Conservation (phyloP, 352 stramenopile species). For the Phytophthora quininea region DNA sequence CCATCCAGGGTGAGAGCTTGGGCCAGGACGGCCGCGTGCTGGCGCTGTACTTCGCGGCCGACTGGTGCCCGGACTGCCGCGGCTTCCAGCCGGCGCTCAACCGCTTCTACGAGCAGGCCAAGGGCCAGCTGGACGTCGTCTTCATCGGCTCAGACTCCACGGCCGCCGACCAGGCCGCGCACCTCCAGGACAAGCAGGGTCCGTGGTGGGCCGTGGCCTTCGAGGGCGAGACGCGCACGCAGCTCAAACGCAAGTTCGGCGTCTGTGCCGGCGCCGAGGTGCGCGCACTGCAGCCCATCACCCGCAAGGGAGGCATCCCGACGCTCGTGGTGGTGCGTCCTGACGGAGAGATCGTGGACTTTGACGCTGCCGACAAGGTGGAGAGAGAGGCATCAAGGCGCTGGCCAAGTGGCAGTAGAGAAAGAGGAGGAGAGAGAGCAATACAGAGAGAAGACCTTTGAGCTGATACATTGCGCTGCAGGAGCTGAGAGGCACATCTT, state of each 20-base stretch:
- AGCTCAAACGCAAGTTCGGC: slow-evolving; percentile 84
- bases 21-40: slow-evolving; percentile 56
- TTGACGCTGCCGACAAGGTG: slow-evolving; percentile 65
- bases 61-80: slow-evolving; percentile 87
- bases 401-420: slow-evolving; percentile 45
- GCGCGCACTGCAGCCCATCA: slow-evolving; percentile 52
- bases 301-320: slow-evolving; percentile 74
- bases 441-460: no score
- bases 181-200: slow-evolving; percentile 79
- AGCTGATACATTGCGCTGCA: no score
- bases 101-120: slow-evolving; percentile 63
- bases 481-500: no score
- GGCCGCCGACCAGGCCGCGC: slow-evolving; percentile 54
- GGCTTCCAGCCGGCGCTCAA: slow-evolving; percentile 81
- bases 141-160: slow-evolving; percentile 81
- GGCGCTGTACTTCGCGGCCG: slow-evolving; percentile 82
- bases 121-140: slow-evolving; percentile 69
- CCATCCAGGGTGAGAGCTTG: slow-evolving; percentile 46
- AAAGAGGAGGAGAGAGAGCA: no score
- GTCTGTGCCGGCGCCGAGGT: slow-evolving; percentile 77
- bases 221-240: slow-evolving; percentile 58
- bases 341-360: slow-evolving; percentile 71
- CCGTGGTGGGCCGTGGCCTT: slow-evolving; percentile 82
- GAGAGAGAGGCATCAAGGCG: slow-evolving; percentile 56
- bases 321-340: slow-evolving; percentile 72